Evolutionary conservation across 805 yeast genomes (phyloP), one percentile per base, ranked within the genome.

Genomic region (Grigorovia yakushimaensis): DNA sequence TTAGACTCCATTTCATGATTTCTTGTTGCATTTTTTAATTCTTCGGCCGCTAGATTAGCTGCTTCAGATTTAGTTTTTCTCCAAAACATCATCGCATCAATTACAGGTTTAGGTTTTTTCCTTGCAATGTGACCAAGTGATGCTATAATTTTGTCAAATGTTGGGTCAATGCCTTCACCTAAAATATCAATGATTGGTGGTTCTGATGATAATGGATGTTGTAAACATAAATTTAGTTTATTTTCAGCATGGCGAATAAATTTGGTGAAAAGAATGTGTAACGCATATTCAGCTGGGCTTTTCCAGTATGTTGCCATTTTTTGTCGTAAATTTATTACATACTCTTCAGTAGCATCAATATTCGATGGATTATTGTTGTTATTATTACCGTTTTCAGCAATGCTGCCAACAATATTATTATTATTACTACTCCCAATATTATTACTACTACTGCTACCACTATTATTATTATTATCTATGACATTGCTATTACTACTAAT

Each of bases 31-130:
- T 15, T 33, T 33, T 17, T 33, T 15, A 74, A 71, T 39, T 73
- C 74, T 18, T 78, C 72, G 4, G 80, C 73, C 1, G 84, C 79
- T 64, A 76, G 69, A 24, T 78, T 77, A 2, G 95, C 87, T 3
- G 84, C 82, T 56, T 91, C 98, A 13, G 94, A 81, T 64, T 93
- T 93, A 1, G 91, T 79, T 62, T 91, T 87, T 50, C 98, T 76
- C 99, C 99, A 93, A 61, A 86, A 89, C 98, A 93, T 89, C 50
- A 93, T 95, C 6, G 95, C 88, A 64, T 93, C 99, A 33, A 94
- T 88, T 1, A 93, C 96, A 0, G 96, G 95, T 59, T 88, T 89
- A 0, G 98, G 97, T 54, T 88, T 86, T 22, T 82, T 74, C 48
- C 88, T 75, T 1, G 98, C 94, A 37, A 93, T 86, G 61, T 86